Evolutionary conservation across 805 yeast species (phyloP), one percentile per base, ranked within the genome.

Genomic region (Jamesozyma rosinii): DNA sequence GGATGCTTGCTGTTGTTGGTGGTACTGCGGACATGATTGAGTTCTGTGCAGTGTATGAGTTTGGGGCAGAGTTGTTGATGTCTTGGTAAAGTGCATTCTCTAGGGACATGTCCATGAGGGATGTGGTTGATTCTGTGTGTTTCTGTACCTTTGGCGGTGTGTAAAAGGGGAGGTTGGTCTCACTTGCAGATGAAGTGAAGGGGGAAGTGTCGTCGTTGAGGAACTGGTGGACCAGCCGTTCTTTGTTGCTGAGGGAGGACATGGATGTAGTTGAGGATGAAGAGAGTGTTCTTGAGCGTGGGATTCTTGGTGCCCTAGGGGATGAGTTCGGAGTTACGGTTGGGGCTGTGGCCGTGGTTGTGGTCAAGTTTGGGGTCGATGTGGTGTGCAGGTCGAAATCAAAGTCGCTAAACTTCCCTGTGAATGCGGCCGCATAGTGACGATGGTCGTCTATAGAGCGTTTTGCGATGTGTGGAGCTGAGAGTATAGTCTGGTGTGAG

Each of bases 341-440:
- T n/a, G n/a, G n/a, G n/a, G n/a, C n/a, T n/a, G n/a, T n/a, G n/a
- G n/a, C n/a, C n/a, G n/a, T n/a, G n/a, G n/a, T 30, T 11, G 14
- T 14, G 11, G 33, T 30, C 4, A 11, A 30, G 11, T 30, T 5
- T 14, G 10, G 15, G 4, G 33, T 5, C 4, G 17, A n/a, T 30
- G 5, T n/a, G 9, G 15, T 15, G 17, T 32, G 5, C n/a, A 30
- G 33, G 20, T 38, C 34, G 21, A 49, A 42, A 14, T 43, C 41
- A 30, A 44, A 40, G 9, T 47, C 50, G 32, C 50, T 47, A 30
- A 49, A 49, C 20, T 37, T 43, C 9, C 50, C 52, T 15, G 40
- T 36, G 20, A 34, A 40, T 3, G 47, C 49, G 11, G 48, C 33
- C 4, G 44, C 40, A 29, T 37, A 44, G n/a, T n/a, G n/a, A n/a